Percentiles rank a stretch among this genome's conserved stretches.
phyloP scores from a whole-genome alignment of 2,329 filamentous ascomycete genomes.

The Leptoxyphium fumago region DNA sequence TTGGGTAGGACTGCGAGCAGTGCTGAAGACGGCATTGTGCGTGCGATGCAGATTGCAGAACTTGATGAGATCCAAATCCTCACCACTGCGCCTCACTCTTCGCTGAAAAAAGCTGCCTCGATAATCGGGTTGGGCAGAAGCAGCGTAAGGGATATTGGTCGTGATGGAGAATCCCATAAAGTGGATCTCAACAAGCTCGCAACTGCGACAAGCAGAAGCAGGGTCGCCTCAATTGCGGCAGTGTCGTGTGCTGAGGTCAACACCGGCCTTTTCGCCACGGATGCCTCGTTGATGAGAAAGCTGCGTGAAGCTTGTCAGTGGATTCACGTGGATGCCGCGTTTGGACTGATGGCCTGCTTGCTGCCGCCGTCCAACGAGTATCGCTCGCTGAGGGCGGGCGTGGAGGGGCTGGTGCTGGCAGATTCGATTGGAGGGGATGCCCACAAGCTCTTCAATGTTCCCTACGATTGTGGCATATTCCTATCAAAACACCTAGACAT shows the following conservation, averaged over 20 bases:
- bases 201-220: constrained; percentile 35
- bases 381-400: constrained; percentile 34
- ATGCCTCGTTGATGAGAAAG: constrained; percentile 42
- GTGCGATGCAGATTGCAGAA: constrained; percentile 49
- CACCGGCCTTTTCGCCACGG: constrained; percentile 63
- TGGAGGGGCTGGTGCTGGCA: constrained; percentile 58
- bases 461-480: constrained; percentile 88
- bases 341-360: constrained; percentile 65
- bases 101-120: constrained; percentile 67
- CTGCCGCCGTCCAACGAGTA: constrained; percentile 44
- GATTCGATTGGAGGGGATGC: constrained; percentile 79
- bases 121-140: constrained; percentile 63
- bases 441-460: constrained; percentile 90
- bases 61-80: constrained; percentile 59
- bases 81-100: constrained; percentile 72
- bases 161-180: constrained; percentile 45
- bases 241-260: constrained; percentile 87
- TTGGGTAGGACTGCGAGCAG: constrained; percentile 30
- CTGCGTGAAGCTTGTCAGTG: constrained; percentile 63
- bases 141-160: constrained; percentile 47
- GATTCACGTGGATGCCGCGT: constrained; percentile 86
- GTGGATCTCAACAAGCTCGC: constrained; percentile 56
- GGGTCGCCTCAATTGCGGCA: constrained; percentile 56
- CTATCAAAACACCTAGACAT: constrained; percentile 50
- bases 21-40: constrained; percentile 54